Evolutionary conservation across 2,329 filamentous ascomycete species (phyloP).

Genomic region (Sporothrix sp.): DNA sequence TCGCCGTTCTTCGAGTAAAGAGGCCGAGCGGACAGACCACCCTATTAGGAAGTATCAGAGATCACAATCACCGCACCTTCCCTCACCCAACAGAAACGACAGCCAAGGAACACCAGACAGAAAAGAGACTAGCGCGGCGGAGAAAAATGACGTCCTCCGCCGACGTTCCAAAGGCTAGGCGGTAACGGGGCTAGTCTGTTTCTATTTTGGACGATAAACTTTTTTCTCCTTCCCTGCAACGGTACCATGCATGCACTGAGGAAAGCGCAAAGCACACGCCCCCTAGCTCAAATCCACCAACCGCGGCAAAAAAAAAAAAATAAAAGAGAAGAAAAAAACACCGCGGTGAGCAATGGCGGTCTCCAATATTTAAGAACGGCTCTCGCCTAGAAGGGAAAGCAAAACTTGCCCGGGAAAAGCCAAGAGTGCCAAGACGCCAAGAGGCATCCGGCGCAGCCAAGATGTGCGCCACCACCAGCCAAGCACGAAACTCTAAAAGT

Average conservation of each 20-base stretch:
- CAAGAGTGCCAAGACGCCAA: conserved; percentile 9
- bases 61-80: neutral
- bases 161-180: neutral
- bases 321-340: too few relatives aligned
- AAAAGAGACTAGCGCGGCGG: conserved; percentile 3
- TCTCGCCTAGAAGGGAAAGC: too few relatives aligned
- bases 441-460: neutral
- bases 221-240: conserved; percentile 11
- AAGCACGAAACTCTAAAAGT: neutral
- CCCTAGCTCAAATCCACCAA: neutral
- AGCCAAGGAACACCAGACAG: conserved; percentile 3
- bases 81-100: neutral
- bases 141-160: conserved; percentile 10
- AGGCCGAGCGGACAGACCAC: neutral
- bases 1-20: too few relatives aligned
- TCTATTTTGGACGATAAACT: conserved; percentile 20
- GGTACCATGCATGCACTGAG: conserved; percentile 4
- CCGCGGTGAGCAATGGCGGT: too few relatives aligned
- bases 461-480: neutral
- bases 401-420: conserved; percentile 1
- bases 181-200: neutral
- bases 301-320: neutral
- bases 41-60: too few relatives aligned
- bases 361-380: neutral
- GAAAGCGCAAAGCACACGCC: neutral